Conservation (phyloP, 768 basidiomycete genomes). For the Podaxis pistillaris region DNA sequence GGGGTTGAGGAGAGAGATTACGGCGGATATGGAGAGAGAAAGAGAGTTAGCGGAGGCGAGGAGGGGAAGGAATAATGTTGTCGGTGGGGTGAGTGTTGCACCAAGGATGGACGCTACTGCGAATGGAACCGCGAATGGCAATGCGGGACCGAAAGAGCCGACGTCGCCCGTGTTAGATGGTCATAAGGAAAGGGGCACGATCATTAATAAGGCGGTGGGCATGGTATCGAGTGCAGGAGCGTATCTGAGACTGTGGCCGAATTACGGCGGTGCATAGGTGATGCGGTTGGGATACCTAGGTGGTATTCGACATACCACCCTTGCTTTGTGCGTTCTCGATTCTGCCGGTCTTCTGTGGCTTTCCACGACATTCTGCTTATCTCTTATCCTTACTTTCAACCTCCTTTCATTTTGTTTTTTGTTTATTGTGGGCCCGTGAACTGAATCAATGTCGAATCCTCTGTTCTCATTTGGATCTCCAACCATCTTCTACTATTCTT, state of each 20-base stretch:
- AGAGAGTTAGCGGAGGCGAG: constrained; percentile 9
- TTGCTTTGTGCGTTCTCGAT: not conserved
- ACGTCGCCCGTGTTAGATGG: constrained; percentile 17
- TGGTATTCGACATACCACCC: not conserved
- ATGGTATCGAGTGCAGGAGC: constrained; percentile 81
- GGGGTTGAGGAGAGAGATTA: not conserved
- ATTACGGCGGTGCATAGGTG: not conserved
- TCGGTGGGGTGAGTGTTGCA: not conserved
- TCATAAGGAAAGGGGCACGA: constrained; percentile 26
- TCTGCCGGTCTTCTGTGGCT: not conserved
- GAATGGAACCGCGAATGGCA: constrained; percentile 16
- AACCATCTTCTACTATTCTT: not conserved
- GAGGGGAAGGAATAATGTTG: constrained; percentile 2
- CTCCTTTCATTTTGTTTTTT: not conserved
- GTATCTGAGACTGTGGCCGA: constrained; percentile 57
- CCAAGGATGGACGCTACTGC: not conserved
- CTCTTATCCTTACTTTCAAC: not conserved
- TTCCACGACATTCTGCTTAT: not conserved
- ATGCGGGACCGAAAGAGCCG: constrained; percentile 13
- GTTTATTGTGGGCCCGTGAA: not conserved
- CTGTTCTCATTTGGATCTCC: not conserved
- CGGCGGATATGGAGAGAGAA: constrained; percentile 1
- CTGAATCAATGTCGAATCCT: not conserved
- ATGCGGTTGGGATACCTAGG: not conserved
- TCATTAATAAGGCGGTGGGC: constrained; percentile 61